phyloP scores from a whole-genome alignment of 345 rosid species.

The Lepidium sativum region DNA sequence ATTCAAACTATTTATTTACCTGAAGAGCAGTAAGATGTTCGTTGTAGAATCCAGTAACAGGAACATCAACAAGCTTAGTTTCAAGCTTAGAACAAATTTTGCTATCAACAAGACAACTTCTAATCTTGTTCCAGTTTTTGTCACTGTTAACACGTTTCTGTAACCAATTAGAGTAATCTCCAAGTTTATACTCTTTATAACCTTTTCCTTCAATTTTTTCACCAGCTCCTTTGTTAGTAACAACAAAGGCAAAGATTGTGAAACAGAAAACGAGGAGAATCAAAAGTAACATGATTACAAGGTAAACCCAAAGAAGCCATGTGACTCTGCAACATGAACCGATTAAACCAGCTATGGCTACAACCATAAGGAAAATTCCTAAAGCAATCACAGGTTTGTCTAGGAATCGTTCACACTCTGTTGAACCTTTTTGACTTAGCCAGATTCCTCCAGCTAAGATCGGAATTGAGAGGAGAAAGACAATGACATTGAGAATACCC shows the following conservation, averaged over 20 bases:
- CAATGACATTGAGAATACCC: conserved; percentile 67
- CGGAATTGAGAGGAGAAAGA: conserved; percentile 73
- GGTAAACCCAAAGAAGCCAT: conserved; percentile 83
- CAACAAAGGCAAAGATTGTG: conserved; percentile 79
- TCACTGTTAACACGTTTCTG: conserved; percentile 49
- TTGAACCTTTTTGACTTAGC: conserved; percentile 54
- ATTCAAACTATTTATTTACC: conserved; percentile 27
- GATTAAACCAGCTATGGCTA: conserved; percentile 74
- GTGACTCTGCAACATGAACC: conserved; percentile 88
- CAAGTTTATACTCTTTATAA: conserved; percentile 76
- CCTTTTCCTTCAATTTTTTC: conserved; percentile 41
- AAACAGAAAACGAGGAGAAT: conserved; percentile 55
- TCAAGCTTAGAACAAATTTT: conserved; percentile 49
- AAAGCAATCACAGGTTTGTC: conserved; percentile 67
- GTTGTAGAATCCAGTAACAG: conserved; percentile 17
- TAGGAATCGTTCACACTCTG: conserved; percentile 78
- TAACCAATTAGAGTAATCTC: conserved; percentile 71
- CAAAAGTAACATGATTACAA: conserved; percentile 74
- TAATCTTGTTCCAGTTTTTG: conserved; percentile 70
- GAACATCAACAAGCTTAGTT: conserved; percentile 21
- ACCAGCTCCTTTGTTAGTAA: conserved; percentile 93
- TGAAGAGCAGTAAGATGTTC: conserved; percentile 51
- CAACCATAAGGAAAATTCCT: conserved; percentile 72
- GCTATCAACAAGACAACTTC: conserved; percentile 61
- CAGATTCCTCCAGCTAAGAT: conserved; percentile 79